Evolutionary conservation across 345 rosid genomes (phyloP), one percentile per base, ranked within the genome.

Genomic region (Psidium friedrichsthalianum): DNA sequence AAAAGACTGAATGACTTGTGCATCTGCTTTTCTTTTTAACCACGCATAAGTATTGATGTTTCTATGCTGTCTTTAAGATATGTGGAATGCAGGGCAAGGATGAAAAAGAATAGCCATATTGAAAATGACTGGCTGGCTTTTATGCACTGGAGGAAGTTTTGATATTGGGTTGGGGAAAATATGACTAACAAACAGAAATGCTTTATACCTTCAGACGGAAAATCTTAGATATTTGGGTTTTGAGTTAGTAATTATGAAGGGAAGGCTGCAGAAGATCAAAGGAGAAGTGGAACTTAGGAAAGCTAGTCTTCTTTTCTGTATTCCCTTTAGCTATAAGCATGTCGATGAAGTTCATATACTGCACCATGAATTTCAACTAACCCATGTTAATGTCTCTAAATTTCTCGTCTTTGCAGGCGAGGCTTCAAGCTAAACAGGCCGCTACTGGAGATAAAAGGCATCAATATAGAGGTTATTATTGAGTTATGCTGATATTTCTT

Each of bases 401-500:
- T 82, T 7, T 85, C 56, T 20, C 22, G 58, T 82, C 54, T 87
- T 85, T 86, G 44, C 92, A 94, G 96, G 86, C 99, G 4, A 90
- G 99, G 87, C 98, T 97, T 89, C 99, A 97, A 94, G 98, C 98
- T 47, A 97, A 95, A 89, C 99, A 97, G 88, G 88, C 88, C 80
- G 88, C 88, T 83, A 89, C 93, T 40, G 95, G 90, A 85, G 98
- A 96, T 89, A 94, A 88, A 89, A 95, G 93, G 87, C 98, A 93
- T 64, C 94, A 93, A 18, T 96, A 97, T 87, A 90, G 91, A 96
- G 99, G 99, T 95, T 61, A 74, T 88, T 74, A 74, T 25, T 61
- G 36, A 27, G 42, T 57, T 83, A 25, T 27, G 40, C 47, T 36
- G 80, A 32, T 36, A 36, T 69, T 69, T 36, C 47, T 69, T 21